Evolutionary conservation across 2,329 filamentous ascomycete species (phyloP).

Genomic region (Lasiodiplodia hormozganensis): DNA sequence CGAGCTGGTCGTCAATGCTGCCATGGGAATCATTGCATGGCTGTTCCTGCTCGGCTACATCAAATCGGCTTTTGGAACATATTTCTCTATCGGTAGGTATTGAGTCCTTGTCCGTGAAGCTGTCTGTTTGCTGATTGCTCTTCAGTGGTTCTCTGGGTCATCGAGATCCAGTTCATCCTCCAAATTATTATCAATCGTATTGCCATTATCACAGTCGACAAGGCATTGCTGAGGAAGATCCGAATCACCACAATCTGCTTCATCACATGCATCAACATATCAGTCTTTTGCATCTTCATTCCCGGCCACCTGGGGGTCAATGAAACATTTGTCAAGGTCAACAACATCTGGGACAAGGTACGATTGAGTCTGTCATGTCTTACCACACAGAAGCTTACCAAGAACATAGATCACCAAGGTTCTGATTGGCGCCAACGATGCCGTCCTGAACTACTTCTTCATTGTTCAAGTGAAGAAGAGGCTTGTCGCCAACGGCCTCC

Average conservation of each 20-base stretch:
- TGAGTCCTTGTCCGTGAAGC: neutral
- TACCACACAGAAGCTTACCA: neutral
- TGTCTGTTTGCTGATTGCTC: neutral
- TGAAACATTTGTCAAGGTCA: constrained; percentile 34
- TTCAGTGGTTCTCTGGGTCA: constrained; percentile 48
- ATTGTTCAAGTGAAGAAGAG: constrained; percentile 37
- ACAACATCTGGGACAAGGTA: constrained; percentile 29
- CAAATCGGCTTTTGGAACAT: constrained; percentile 36
- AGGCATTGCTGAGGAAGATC: constrained; percentile 31
- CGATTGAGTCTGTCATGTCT: too few relatives aligned
- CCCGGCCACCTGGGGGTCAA: constrained; percentile 39
- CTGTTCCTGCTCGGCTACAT: constrained; percentile 50
- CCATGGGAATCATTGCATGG: constrained; percentile 50
- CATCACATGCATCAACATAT: constrained; percentile 40
- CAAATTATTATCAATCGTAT: constrained; percentile 43
- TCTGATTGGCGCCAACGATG: constrained; percentile 37
- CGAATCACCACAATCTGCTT: constrained; percentile 32
- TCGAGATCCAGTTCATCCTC: constrained; percentile 45
- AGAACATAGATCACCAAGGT: constrained; percentile 35
- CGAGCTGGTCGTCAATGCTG: constrained; percentile 51
- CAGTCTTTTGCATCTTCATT: constrained; percentile 41
- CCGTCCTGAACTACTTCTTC: constrained; percentile 39
- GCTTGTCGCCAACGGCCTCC: constrained; percentile 38
- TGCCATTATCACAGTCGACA: constrained; percentile 35
- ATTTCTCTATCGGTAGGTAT: neutral